A percentile compares a stretch with the other conserved stretches of the same genome.
Conservation (phyloP, 2,329 filamentous ascomycete species). For the Venturia aucupariae region DNA sequence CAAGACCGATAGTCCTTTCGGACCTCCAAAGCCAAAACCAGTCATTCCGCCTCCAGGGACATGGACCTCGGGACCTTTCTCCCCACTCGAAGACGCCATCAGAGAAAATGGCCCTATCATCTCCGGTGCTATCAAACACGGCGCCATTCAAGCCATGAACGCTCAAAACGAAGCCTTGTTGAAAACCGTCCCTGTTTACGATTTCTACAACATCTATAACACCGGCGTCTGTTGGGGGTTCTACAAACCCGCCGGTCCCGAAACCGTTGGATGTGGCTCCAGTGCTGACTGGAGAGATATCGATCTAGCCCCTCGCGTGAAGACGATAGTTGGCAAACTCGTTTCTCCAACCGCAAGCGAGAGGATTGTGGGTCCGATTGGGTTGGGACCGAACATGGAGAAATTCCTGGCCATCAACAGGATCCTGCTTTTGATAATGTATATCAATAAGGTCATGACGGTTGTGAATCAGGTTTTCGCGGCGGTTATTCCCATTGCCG, state of each 20-base stretch:
- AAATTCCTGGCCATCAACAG: not conserved
- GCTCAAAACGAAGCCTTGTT: not conserved
- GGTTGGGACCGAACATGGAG: constrained; percentile 5
- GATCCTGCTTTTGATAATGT: not conserved
- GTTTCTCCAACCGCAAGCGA: not conserved
- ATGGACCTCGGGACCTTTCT: not conserved
- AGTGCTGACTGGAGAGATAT: not conserved
- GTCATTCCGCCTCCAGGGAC: not conserved
- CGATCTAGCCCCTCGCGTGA: not conserved
- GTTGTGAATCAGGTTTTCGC: not conserved
- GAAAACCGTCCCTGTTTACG: not conserved
- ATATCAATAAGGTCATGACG: not conserved
- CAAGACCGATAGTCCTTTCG: not conserved
- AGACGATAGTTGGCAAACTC: not conserved
- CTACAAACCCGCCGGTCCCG: not conserved
- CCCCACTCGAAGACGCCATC: not conserved
- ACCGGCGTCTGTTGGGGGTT: not conserved
- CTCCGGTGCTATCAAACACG: not conserved
- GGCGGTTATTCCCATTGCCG: not conserved
- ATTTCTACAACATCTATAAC: constrained; percentile 7
- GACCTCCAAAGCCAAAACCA: not conserved
- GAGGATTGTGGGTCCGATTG: not conserved
- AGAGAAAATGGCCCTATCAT: not conserved
- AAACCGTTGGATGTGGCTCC: not conserved
- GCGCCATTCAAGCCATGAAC: not conserved